A percentile compares a stretch with the other conserved stretches of the same genome.
These are phyloP conservation scores for Ascoidea rubescens DNA, from an alignment of 805 yeast genomes.

Conservation along the genomic window DNA sequence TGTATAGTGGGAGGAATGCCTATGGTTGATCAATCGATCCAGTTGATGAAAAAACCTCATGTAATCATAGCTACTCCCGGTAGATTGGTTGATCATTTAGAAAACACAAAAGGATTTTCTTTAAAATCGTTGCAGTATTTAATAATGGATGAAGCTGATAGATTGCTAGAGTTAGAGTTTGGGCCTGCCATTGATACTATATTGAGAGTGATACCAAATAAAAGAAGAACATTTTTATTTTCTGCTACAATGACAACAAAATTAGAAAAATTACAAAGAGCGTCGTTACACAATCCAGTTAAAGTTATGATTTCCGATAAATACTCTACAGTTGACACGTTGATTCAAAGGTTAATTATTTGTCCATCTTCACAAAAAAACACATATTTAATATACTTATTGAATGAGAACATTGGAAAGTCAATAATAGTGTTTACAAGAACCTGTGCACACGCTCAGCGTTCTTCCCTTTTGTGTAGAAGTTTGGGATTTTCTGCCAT, in stretches of 20 bases:
- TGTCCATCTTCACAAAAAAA: conserved; percentile 89
- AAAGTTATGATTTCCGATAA: conserved; percentile 80
- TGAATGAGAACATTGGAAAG: conserved; percentile 77
- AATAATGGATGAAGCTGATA: conserved; percentile 95
- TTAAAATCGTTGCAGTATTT: conserved; percentile 64
- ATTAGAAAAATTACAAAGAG: conserved; percentile 88
- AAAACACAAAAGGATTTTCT: conserved; percentile 81
- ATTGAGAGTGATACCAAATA: conserved; percentile 68
- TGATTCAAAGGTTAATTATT: conserved; percentile 77
- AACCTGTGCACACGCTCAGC: conserved; percentile 90
- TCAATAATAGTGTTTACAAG: conserved; percentile 82
- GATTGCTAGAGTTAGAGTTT: conserved; percentile 89
- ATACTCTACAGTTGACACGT: conserved; percentile 89
- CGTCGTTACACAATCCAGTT: conserved; percentile 79
- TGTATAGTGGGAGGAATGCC: conserved; percentile 98
- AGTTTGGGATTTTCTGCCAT: conserved; percentile 77
- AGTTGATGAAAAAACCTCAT: conserved; percentile 88
- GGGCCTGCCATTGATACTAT: conserved; percentile 89
- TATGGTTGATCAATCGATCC: conserved; percentile 94
- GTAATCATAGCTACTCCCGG: conserved; percentile 94
- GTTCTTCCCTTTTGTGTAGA: conserved; percentile 72
- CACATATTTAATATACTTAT: conserved; percentile 67
- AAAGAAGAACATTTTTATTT: conserved; percentile 67
- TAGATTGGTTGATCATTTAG: conserved; percentile 84
- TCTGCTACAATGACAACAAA: conserved; percentile 97